These are phyloP conservation scores for Porphyrellus cyaneotinctus DNA, from an alignment of 768 basidiomycete genomes.

Conservation along the genomic window DNA sequence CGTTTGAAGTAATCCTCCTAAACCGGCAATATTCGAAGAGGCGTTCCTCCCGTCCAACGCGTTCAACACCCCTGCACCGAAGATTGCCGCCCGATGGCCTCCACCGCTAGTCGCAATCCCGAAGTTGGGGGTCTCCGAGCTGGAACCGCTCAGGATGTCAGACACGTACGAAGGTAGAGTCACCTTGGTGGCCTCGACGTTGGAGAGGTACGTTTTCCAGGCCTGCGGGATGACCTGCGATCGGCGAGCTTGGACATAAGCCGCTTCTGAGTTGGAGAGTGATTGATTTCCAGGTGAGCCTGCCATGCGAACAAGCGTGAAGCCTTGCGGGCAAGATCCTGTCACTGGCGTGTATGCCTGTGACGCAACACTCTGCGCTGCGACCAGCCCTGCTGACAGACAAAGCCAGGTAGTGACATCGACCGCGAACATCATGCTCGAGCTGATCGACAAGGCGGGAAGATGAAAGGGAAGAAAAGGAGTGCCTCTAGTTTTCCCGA, in stretches of 20 bases:
- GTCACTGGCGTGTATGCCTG: conserved; percentile 22
- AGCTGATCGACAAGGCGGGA: not conserved
- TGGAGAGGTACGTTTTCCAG: conserved; percentile 38
- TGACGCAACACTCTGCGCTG: conserved; percentile 26
- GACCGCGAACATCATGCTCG: not conserved
- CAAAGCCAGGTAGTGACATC: conserved; percentile 8
- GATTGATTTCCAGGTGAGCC: conserved; percentile 27
- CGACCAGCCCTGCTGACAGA: conserved; percentile 9
- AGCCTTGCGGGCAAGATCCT: conserved; percentile 19
- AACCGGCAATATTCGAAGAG: conserved; percentile 38
- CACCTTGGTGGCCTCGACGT: conserved; percentile 30
- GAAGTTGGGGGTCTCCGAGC: conserved; percentile 32
- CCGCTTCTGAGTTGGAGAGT: conserved; percentile 34
- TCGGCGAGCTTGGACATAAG: conserved; percentile 35
- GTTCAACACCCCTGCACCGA: conserved; percentile 49
- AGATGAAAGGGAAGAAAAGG: not conserved
- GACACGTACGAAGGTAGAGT: conserved; percentile 34
- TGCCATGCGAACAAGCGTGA: conserved; percentile 29
- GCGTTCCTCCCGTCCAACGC: conserved; percentile 48
- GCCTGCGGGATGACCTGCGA: conserved; percentile 36
- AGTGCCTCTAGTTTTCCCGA: too few species aligned
- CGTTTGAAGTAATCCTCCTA: conserved; percentile 50
- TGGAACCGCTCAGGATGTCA: conserved; percentile 25
- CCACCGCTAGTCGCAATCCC: conserved; percentile 56
- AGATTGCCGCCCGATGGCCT: conserved; percentile 52